Base-by-base conservation (phyloP, 2,329 filamentous ascomycete species). In the Parascedosporium putredinis region DNA sequence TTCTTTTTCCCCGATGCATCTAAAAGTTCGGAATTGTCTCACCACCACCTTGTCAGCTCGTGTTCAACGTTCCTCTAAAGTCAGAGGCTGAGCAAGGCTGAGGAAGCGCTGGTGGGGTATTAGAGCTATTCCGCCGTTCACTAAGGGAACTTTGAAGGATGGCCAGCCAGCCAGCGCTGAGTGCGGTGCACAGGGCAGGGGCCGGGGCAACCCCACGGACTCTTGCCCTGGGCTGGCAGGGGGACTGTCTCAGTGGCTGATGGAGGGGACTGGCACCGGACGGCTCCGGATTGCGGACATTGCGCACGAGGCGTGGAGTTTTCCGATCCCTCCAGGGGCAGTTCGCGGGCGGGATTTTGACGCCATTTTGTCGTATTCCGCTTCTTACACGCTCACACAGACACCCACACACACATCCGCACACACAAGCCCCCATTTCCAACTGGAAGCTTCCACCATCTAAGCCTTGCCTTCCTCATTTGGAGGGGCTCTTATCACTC, bases 121-220 rank as follows among this genome's bases (percentile, higher is more conserved):
- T n/a, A n/a, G n/a, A n/a, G n/a, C n/a, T n/a, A n/a, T n/a, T n/a
- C n/a, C n/a, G n/a, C n/a, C n/a, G n/a, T n/a, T n/a, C n/a, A n/a
- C n/a, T n/a, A n/a, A n/a, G n/a, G n/a, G n/a, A n/a, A n/a, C n/a
- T n/a, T n/a, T n/a, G n/a, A n/a, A n/a, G n/a, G n/a, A n/a, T n/a
- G n/a, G n/a, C n/a, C n/a, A n/a, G n/a, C n/a, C n/a, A 10, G 18
- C 12, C 20, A 42, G 16, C 38, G 20, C 12, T 20, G 20, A 20
- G 20, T 20, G 38, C 16, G 33, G 20, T 36, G 33, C n/a, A n/a
- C n/a, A n/a, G n/a, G n/a, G 20, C 38, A 42, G 12, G 38, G 5
- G 12, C 38, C 38, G 38, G 38, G 38, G 38, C 38, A 42, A n/a
- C 38, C 38, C 38, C 38, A 42, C 38, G 38, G 38, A 42, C 38